Base-by-base conservation (phyloP, 805 yeast species). In the Pichia insulana region DNA sequence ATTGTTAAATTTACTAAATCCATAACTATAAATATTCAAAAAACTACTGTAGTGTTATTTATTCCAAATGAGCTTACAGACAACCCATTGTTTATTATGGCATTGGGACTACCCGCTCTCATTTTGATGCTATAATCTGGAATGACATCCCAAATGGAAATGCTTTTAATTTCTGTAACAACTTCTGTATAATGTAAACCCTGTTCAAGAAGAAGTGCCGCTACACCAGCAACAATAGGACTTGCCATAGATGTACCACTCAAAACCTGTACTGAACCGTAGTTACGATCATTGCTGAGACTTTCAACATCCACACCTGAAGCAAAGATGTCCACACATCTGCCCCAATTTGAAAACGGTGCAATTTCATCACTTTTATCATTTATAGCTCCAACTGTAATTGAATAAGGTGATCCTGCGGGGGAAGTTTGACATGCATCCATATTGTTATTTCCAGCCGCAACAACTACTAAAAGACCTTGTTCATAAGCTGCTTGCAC, bases 381-480 rank as follows among this genome's bases (percentile, higher is more conserved):
- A 54, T 87, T 90, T 39, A 88, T 76, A 3, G 96, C 95, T 1
- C 96, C 97, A 8, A 89, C 94, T 0, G 95, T 78, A 3, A 86
- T 74, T 0, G 85, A 87, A 39, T 65, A 65, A 1, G 63, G 64
- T 1, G 90, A 81, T 30, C 90, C 81, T 1, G 95, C 94, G 0
- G 97, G 97, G 43, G 94, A 84, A n/a, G 80, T 74, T 44, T 68
- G 59, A 54, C 97, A 89, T 0, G 97, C 95, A 56, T 86, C 77
- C 16, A 74, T 59, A 50, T 80, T 78, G 22, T 80, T 70, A 59
- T 89, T 89, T 1, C 97, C 97, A 0, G 96, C 96, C 0, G 96
- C 96, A 6, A 71, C 87, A 18, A 81, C 83, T 20, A 83, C 64
- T 1, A 82, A 70, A 30, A 88, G 56, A 0, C 96, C 96, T 0